Base-by-base conservation (phyloP, 345 rosid genomes). In the Hevea brasiliensis region DNA sequence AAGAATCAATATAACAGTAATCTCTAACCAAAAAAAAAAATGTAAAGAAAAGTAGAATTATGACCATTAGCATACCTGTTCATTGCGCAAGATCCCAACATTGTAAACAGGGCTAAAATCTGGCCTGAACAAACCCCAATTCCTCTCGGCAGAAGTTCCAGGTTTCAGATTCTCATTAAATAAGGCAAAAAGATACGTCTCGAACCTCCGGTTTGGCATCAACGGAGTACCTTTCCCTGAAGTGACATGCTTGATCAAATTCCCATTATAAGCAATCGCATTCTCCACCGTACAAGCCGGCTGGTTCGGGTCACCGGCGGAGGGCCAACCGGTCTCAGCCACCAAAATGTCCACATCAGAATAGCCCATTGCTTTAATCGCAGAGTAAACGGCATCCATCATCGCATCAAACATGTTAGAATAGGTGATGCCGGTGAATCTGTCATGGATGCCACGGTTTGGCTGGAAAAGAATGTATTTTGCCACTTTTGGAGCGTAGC, bases 261-360 rank as follows among this genome's bases (percentile, higher is more conserved):
- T 78, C 57, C 86, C 80, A 55, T 92, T 94, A 67, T 81, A 94
- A 7, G 87, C 72, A n/a, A 74, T 73, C 0, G 96, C 96, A 37
- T 89, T 90, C 23, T 81, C 89, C 0, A 74, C 65, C 0, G 83
- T 83, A 70, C 92, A 81, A 61, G 80, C 80, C 14, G 88, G 77
- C 57, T 82, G 81, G 12, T 71, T 47, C 0, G 86, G 66, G 40
- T 88, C 97, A 1, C 96, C 91, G 0, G 73, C 83, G 0, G 96
- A 86, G 0, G 98, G 94, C 98, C 98, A 93, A 15, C 98, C 98
- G 0, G 98, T 88, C 77, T 94, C 98, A 0, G 88, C 93, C 3
- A 92, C 80, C 1, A 86, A 85, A 23, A 92, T 87, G 26, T 76
- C 81, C 11, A 92, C 87, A 24, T 90, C 97, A 0, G 82, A 84